Evolutionary conservation across 176 grass and related monocot species (phyloP).

Genomic region (Pharus latifolius): DNA sequence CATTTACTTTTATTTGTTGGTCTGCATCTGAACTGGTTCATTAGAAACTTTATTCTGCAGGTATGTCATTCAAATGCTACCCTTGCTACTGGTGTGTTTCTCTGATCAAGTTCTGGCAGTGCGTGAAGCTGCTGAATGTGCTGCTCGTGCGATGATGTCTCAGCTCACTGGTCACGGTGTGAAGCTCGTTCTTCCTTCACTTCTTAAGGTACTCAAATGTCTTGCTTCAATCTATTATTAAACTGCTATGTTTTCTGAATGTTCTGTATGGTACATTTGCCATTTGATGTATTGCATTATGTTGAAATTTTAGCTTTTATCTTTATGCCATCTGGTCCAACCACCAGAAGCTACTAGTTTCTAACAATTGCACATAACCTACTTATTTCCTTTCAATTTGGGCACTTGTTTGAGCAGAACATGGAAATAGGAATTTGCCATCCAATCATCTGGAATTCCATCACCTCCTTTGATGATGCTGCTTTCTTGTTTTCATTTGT

Average conservation of each 20-base stretch:
- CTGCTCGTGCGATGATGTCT: constrained; percentile 99
- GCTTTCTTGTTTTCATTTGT: not conserved
- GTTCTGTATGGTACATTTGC: not conserved
- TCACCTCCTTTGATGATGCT: not conserved
- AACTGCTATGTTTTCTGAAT: not conserved
- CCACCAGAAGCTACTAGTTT: not conserved
- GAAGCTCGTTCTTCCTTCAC: constrained; percentile 94
- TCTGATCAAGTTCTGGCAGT: constrained; percentile 98
- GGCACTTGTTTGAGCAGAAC: not conserved
- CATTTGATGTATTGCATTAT: not conserved
- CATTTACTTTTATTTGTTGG: not conserved
- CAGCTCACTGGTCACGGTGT: constrained; percentile 93
- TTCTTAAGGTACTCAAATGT: constrained; percentile 67
- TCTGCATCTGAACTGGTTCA: constrained; percentile 14
- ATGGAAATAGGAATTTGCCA: not conserved
- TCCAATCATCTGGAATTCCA: not conserved
- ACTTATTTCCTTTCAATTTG: not conserved
- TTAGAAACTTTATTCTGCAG: constrained; percentile 47
- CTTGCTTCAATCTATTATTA: not conserved
- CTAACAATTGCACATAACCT: not conserved
- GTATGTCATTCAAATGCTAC: constrained; percentile 96
- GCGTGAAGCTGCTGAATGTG: constrained; percentile 93
- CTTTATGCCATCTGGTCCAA: not conserved
- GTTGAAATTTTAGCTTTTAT: not conserved
- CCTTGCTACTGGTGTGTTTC: constrained; percentile 88